These are phyloP conservation scores for Salvia rosmarinus DNA, from an alignment of 257 asterid species.

Conservation along the genomic window DNA sequence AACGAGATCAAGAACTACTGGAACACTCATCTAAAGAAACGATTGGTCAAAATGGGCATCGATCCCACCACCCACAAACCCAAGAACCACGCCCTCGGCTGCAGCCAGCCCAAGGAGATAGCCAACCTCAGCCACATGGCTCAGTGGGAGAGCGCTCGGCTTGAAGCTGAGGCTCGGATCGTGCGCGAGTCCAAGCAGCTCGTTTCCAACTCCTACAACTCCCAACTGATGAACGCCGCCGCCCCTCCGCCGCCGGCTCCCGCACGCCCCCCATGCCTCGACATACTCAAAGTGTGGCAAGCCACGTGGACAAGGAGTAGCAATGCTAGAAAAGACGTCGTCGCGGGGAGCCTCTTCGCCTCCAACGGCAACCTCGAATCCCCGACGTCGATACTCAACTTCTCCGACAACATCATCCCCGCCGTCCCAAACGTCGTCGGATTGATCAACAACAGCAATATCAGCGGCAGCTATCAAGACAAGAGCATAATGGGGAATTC, in stretches of 20 bases:
- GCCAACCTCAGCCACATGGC: constrained; percentile 68
- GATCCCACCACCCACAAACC: constrained; percentile 59
- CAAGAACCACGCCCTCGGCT: constrained; percentile 39
- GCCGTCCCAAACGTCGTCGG: constrained; percentile 22
- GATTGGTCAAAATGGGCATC: constrained; percentile 53
- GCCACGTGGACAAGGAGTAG: constrained; percentile 38
- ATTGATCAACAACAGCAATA: neutral
- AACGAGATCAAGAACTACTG: constrained; percentile 61
- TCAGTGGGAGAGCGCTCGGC: constrained; percentile 62
- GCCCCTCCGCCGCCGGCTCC: constrained; percentile 19
- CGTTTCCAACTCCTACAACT: neutral
- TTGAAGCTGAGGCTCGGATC: constrained; percentile 54
- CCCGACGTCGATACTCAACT: constrained; percentile 38
- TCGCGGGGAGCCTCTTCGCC: neutral
- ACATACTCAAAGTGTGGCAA: constrained; percentile 57
- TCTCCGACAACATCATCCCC: constrained; percentile 35
- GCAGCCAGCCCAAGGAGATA: constrained; percentile 40
- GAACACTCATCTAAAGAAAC: constrained; percentile 57
- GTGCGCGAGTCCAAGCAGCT: constrained; percentile 41
- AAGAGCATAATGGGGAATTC: constrained; percentile 39
- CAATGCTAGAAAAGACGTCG: constrained; percentile 12
- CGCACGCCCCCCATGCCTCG: constrained; percentile 46
- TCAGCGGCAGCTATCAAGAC: neutral
- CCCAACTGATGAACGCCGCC: constrained; percentile 4
- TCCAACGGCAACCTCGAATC: constrained; percentile 35